Conservation (phyloP, 2,329 filamentous ascomycete genomes). For the Samsoniella hepiali region DNA sequence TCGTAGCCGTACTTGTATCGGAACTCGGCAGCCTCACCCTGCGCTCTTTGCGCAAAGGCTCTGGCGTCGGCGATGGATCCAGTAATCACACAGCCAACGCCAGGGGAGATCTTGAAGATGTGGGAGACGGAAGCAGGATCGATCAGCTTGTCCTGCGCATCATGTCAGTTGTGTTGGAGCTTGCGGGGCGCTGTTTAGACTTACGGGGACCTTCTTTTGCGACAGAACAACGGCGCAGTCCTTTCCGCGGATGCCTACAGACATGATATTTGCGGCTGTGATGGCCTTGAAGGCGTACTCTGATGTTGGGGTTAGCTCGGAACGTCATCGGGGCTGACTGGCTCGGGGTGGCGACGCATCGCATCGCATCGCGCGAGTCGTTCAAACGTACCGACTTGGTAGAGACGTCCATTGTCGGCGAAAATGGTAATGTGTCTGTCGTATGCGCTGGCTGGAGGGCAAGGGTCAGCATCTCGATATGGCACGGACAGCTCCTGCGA, state of each 20-base stretch:
- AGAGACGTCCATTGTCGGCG: slow-evolving; percentile 95
- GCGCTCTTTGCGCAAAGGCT: slow-evolving; percentile 86
- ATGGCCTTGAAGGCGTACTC: slow-evolving; percentile 99
- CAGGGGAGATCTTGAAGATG: slow-evolving; percentile 94
- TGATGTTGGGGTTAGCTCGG: slow-evolving; percentile 37
- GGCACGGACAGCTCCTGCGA: slow-evolving; percentile 24
- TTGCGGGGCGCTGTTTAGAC: slow-evolving; percentile 34
- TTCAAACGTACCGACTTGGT: slow-evolving; percentile 88
- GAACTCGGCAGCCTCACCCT: slow-evolving; percentile 96
- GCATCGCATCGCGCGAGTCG: slow-evolving; percentile 12
- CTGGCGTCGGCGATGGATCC: slow-evolving; percentile 96
- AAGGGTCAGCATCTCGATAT: slow-evolving; percentile 27
- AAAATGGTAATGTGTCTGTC: slow-evolving; percentile 99
- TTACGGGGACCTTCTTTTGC: slow-evolving; percentile 98
- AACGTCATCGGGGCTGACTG: slow-evolving; percentile 18
- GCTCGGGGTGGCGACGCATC: slow-evolving; percentile 15
- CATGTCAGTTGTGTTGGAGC: slow-evolving; percentile 10
- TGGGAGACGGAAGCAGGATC: slow-evolving; percentile 95
- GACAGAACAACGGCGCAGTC: slow-evolving; percentile 95
- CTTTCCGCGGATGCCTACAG: slow-evolving; percentile 92
- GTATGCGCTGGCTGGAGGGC: slow-evolving; percentile 64
- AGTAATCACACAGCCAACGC: slow-evolving; percentile 97
- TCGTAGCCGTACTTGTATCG: slow-evolving; percentile 98
- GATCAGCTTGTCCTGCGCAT: slow-evolving; percentile 89
- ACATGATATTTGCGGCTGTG: slow-evolving; percentile 98